Evolutionary conservation across 768 basidiomycete species (phyloP).

Genomic region (Boletellus sp.): DNA sequence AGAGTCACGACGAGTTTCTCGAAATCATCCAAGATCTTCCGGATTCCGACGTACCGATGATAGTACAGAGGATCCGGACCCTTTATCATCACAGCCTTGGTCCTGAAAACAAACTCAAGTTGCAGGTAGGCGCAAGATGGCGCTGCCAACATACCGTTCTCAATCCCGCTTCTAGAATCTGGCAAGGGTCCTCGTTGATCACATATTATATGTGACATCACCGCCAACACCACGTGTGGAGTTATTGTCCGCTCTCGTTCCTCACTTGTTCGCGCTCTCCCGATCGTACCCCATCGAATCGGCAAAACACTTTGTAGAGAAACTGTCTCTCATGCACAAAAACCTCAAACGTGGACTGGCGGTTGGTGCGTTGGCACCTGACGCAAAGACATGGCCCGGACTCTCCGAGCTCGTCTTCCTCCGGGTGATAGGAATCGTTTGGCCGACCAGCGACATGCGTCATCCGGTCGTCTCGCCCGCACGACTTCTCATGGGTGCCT

Average conservation of each 20-base stretch:
- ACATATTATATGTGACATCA: conserved; percentile 72
- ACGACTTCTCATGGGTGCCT: conserved; percentile 85
- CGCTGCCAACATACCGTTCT: neutral
- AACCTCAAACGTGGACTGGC: conserved; percentile 83
- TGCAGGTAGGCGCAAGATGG: conserved; percentile 61
- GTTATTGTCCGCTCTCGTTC: conserved; percentile 62
- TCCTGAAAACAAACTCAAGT: conserved; percentile 85
- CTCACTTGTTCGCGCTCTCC: conserved; percentile 76
- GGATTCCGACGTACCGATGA: conserved; percentile 70
- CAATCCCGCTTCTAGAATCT: conserved; percentile 50
- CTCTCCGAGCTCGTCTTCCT: conserved; percentile 77
- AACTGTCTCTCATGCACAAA: conserved; percentile 89
- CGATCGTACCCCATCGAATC: conserved; percentile 77
- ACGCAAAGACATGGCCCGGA: conserved; percentile 86
- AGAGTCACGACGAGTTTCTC: conserved; percentile 85
- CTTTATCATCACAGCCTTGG: conserved; percentile 91
- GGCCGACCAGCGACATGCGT: conserved; percentile 93
- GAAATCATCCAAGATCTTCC: conserved; percentile 68
- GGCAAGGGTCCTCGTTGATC: conserved; percentile 78
- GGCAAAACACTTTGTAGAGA: conserved; percentile 75
- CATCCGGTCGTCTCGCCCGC: conserved; percentile 87
- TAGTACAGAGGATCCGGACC: conserved; percentile 86
- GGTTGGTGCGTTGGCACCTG: conserved; percentile 53
- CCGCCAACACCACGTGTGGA: conserved; percentile 57
- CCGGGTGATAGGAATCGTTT: conserved; percentile 73